These are phyloP conservation scores for Zalaria obscura DNA, from an alignment of 2,329 filamentous ascomycete species.

Conservation along the genomic window DNA sequence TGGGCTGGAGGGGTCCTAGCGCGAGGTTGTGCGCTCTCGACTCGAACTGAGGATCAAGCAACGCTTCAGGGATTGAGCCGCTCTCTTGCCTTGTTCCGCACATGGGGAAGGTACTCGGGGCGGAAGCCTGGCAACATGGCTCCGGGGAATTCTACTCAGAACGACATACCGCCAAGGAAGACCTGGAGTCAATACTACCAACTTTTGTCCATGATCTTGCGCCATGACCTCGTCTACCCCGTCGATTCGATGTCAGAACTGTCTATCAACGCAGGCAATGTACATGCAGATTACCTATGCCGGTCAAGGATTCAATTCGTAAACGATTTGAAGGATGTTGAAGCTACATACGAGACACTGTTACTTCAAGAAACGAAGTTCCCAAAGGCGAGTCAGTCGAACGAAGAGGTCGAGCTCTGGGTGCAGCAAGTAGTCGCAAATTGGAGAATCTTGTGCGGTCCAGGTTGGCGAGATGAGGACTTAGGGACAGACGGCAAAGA, in stretches of 20 bases:
- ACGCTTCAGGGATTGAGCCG: conserved; percentile 15
- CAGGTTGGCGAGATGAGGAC: conserved; percentile 66
- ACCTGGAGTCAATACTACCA: conserved; percentile 82
- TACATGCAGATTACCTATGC: conserved; percentile 8
- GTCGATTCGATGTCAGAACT: conserved; percentile 6
- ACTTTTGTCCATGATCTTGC: conserved; percentile 62
- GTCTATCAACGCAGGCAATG: conserved; percentile 12
- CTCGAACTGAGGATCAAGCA: conserved; percentile 35
- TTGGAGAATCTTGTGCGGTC: conserved; percentile 70
- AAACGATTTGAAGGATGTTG: conserved; percentile 64
- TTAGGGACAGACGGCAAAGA: conserved; percentile 70
- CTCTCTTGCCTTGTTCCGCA: conserved; percentile 34
- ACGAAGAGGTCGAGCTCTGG: conserved; percentile 69
- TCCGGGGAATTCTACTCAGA: conserved; percentile 10
- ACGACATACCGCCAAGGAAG: conserved; percentile 34
- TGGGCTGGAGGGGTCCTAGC: conserved; percentile 71
- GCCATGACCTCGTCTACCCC: conserved; percentile 45
- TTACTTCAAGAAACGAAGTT: conserved; percentile 70
- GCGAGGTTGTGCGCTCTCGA: conserved; percentile 57
- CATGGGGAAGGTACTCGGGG: conserved; percentile 55
- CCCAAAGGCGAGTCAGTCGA: conserved; percentile 66
- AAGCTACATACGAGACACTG: conserved; percentile 64
- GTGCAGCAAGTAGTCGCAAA: conserved; percentile 67
- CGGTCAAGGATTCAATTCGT: conserved; percentile 37
- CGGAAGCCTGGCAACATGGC: background rate